Percentiles rank a stretch among this genome's conserved stretches.
Conservation (phyloP, 2,329 filamentous ascomycete species). For the Trichoderma pleuroti region DNA sequence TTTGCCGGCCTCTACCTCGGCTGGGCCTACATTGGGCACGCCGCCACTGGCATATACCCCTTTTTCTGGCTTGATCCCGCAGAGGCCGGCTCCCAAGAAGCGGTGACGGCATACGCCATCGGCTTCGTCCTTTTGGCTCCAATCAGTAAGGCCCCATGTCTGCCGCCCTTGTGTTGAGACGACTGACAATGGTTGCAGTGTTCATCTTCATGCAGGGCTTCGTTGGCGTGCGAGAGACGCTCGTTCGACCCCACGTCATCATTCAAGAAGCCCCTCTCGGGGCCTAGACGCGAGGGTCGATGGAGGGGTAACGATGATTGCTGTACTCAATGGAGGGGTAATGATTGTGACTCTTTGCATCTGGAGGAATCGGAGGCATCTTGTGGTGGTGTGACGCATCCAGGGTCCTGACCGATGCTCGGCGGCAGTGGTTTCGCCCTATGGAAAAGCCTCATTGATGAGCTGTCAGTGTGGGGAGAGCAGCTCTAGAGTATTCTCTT, state of each 20-base stretch:
- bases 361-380: not conserved
- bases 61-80: constrained; percentile 52
- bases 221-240: constrained; percentile 45
- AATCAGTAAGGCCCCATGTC: constrained; percentile 39
- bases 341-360: not conserved
- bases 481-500: not conserved
- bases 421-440: not conserved
- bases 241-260: constrained; percentile 27
- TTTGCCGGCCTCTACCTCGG: constrained; percentile 45
- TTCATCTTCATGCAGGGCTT: constrained; percentile 50
- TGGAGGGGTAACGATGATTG: not conserved
- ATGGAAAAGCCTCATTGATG: constrained; percentile 15
- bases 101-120: constrained; percentile 42
- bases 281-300: not conserved
- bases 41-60: constrained; percentile 43
- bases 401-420: constrained; percentile 5
- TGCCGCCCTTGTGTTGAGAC: not conserved
- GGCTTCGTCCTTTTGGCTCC: constrained; percentile 44
- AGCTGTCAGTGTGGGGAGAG: constrained; percentile 13
- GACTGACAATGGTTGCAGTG: constrained; percentile 33
- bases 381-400: constrained; percentile 8
- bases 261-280: not conserved
- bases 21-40: constrained; percentile 48
- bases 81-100: constrained; percentile 41
- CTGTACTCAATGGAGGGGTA: not conserved